A percentile compares a stretch with the other conserved stretches of the same genome.
phyloP scores from a whole-genome alignment of 148 eudicot genomes.

The Fagopyrum tataricum region DNA sequence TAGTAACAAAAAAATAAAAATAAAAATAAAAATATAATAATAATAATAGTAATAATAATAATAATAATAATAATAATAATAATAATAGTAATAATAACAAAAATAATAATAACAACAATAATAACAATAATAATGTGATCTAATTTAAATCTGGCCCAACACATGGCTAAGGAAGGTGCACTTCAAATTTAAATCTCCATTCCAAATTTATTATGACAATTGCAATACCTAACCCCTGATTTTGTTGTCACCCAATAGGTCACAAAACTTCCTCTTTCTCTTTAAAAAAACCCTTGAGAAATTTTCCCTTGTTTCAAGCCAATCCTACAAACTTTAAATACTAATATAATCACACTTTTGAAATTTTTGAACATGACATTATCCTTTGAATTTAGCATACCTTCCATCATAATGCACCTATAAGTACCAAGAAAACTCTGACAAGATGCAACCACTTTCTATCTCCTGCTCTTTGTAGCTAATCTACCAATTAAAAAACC shows the following conservation, averaged over 20 bases:
- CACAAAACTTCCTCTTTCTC: conserved; percentile 1
- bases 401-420: conserved; percentile 4
- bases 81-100: not conserved
- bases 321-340: conserved; percentile 8
- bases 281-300: conserved; percentile 1
- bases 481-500: not conserved
- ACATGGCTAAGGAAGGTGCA: conserved; percentile 1
- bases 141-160: not conserved
- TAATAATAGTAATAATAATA: not conserved
- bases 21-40: too few species aligned
- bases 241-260: conserved; percentile 21
- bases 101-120: not conserved
- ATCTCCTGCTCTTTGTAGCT: not conserved
- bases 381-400: conserved; percentile 1
- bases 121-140: not conserved
- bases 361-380: conserved; percentile 7
- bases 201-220: conserved; percentile 29
- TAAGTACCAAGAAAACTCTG: not conserved
- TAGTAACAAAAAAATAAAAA: too few species aligned
- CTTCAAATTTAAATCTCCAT: conserved; percentile 13
- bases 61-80: not conserved
- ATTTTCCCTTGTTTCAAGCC: not conserved
- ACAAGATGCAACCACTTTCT: not conserved
- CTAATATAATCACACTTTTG: not conserved
- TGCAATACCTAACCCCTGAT: conserved; percentile 35